A percentile compares a stretch with the other conserved stretches of the same genome.
phyloP scores from a whole-genome alignment of 345 rosid species.

The Euphorbia pulcherrima region DNA sequence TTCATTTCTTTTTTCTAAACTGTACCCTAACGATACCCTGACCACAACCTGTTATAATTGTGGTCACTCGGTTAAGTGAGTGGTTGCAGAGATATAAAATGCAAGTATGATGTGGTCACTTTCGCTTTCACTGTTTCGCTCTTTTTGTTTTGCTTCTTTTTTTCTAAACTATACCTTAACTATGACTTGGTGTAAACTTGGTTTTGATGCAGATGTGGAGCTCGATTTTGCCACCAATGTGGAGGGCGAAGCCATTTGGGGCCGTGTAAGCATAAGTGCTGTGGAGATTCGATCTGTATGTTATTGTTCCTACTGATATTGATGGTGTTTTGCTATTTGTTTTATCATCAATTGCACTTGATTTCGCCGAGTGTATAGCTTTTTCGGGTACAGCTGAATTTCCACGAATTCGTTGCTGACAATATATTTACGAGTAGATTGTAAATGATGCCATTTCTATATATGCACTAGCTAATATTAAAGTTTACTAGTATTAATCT shows the following conservation, averaged over 20 bases:
- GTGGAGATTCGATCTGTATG: slow-evolving; percentile 9
- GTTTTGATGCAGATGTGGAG: slow-evolving; percentile 22
- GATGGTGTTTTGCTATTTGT: not conserved
- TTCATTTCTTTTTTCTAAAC: not conserved
- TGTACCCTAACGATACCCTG: too few species aligned
- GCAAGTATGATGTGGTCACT: too few species aligned
- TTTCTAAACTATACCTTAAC: too few species aligned
- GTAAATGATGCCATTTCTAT: not conserved
- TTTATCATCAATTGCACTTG: slow-evolving; percentile 5
- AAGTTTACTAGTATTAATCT: too few species aligned
- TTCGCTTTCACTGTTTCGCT: too few species aligned
- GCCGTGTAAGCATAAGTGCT: slow-evolving; percentile 18
- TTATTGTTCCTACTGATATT: not conserved
- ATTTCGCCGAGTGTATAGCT: not conserved
- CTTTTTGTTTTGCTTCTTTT: too few species aligned
- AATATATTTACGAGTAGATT: not conserved
- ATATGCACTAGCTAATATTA: too few species aligned
- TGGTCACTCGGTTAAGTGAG: too few species aligned
- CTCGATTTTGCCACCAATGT: slow-evolving; percentile 26
- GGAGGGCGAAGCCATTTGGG: slow-evolving; percentile 26
- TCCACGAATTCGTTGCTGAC: not conserved
- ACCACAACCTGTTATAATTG: too few species aligned
- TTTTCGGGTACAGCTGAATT: not conserved
- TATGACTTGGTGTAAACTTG: too few species aligned
- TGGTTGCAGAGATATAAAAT: too few species aligned